phyloP scores from a whole-genome alignment of 2,329 filamentous ascomycete species.

The Botrytis pseudocinerea region DNA sequence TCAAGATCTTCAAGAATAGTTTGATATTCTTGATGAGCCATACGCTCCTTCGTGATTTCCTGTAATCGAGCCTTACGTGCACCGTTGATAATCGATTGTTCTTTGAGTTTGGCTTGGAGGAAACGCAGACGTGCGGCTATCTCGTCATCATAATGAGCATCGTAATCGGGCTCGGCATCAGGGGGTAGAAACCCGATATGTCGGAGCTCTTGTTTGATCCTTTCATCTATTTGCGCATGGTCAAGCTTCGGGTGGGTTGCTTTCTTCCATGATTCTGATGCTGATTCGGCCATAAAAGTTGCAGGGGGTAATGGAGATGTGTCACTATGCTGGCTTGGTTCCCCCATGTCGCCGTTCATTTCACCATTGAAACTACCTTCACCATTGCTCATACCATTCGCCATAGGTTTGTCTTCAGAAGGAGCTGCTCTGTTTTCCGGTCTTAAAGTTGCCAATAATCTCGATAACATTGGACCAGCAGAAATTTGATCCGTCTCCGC shows the following conservation, averaged over 20 bases:
- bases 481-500: conserved; percentile 88
- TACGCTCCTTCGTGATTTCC: conserved; percentile 85
- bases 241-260: conserved; percentile 74
- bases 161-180: conserved; percentile 73
- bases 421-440: conserved; percentile 65
- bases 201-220: conserved; percentile 84
- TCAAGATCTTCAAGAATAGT: conserved; percentile 97
- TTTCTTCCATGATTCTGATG: conserved; percentile 76
- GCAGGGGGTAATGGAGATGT: conserved; percentile 59
- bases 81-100: conserved; percentile 84
- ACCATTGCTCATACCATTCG: conserved; percentile 54
- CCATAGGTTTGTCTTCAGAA: conserved; percentile 57
- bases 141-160: conserved; percentile 89
- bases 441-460: conserved; percentile 77
- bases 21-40: conserved; percentile 95
- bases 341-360: conserved; percentile 41
- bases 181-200: conserved; percentile 83
- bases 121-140: conserved; percentile 86
- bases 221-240: conserved; percentile 83
- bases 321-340: conserved; percentile 36
- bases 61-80: conserved; percentile 84
- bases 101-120: conserved; percentile 77
- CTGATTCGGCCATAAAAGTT: conserved; percentile 76
- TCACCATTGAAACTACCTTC: conserved; percentile 50
- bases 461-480: conserved; percentile 79